Evolutionary conservation across 805 yeast species (phyloP).

Genomic region (Suhomyces vadensis): DNA sequence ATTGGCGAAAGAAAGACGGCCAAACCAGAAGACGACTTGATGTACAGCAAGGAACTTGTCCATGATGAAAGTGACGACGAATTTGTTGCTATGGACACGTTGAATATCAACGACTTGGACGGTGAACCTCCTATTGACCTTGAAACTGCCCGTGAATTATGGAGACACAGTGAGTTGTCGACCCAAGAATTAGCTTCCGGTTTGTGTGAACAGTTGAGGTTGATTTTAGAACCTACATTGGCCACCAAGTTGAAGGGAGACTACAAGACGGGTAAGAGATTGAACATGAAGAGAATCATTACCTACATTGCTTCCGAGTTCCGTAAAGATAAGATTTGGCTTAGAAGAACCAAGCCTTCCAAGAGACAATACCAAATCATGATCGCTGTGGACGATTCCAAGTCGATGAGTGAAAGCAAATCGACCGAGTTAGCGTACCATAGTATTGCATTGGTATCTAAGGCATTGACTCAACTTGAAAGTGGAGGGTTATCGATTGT

Average conservation of each 20-base stretch:
- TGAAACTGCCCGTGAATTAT: constrained; percentile 71
- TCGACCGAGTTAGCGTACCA: constrained; percentile 92
- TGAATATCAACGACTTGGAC: constrained; percentile 12
- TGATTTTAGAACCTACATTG: constrained; percentile 91
- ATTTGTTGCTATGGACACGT: constrained; percentile 7
- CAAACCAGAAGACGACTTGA: constrained; percentile 30
- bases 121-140: constrained; percentile 48
- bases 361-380: constrained; percentile 96
- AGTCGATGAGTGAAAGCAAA: constrained; percentile 93
- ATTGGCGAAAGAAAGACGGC: constrained; percentile 48
- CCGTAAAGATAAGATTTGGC: constrained; percentile 97
- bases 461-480: constrained; percentile 90
- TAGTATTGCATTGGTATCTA: constrained; percentile 88
- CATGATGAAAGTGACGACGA: constrained; percentile 21
- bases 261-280: constrained; percentile 93
- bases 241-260: constrained; percentile 97
- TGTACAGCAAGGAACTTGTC: constrained; percentile 21
- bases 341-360: constrained; percentile 94
- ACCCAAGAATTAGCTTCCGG: constrained; percentile 86
- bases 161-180: constrained; percentile 82
- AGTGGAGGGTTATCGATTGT: constrained; percentile 91
- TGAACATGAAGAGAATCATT: constrained; percentile 95
- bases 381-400: constrained; percentile 97
- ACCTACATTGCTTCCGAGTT: constrained; percentile 97
- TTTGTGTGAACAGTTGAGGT: constrained; percentile 86